phyloP scores from a whole-genome alignment of 1,284 basidiomycete genomes.

The Puccinia horiana region DNA sequence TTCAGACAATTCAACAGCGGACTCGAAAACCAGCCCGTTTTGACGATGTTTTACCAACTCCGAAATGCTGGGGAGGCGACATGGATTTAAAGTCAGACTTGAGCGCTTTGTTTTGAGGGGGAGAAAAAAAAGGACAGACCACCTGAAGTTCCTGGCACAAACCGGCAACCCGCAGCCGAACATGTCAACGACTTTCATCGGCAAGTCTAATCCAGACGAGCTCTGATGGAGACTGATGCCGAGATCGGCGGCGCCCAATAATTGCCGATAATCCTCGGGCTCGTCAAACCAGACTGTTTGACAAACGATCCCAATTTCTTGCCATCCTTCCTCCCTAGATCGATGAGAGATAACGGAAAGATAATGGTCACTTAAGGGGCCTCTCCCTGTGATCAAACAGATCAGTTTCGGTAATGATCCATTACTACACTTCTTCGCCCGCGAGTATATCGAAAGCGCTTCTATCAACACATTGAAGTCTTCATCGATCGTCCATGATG shows the following conservation, averaged over 20 bases:
- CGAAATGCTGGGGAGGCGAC: slow-evolving; percentile 65
- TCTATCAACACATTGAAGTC: slow-evolving; percentile 82
- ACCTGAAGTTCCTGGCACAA: slow-evolving; percentile 81
- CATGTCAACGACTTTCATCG: slow-evolving; percentile 99
- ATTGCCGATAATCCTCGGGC: background rate
- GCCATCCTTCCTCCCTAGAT: slow-evolving; percentile 70
- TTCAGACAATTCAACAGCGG: slow-evolving; percentile 69
- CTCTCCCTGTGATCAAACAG: slow-evolving; percentile 87
- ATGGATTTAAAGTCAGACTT: background rate
- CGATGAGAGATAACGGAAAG: slow-evolving; percentile 68
- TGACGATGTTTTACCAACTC: slow-evolving; percentile 81
- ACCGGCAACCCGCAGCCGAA: slow-evolving; percentile 94
- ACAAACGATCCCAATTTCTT: slow-evolving; percentile 68
- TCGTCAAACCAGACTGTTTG: slow-evolving; percentile 63
- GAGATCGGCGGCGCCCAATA: slow-evolving; percentile 79
- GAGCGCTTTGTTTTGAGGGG: background rate
- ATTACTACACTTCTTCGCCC: slow-evolving; percentile 60
- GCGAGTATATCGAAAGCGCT: slow-evolving; percentile 70
- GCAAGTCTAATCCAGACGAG: slow-evolving; percentile 86
- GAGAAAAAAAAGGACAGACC: slow-evolving; percentile 63
- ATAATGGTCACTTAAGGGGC: slow-evolving; percentile 73
- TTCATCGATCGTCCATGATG: slow-evolving; percentile 97
- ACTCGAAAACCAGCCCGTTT: slow-evolving; percentile 79
- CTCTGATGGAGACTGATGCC: slow-evolving; percentile 88
- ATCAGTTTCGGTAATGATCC: slow-evolving; percentile 60